These are phyloP conservation scores for Mayamaea pseudoterrestris DNA, from an alignment of 108 stramenopile species.

Conservation along the genomic window DNA sequence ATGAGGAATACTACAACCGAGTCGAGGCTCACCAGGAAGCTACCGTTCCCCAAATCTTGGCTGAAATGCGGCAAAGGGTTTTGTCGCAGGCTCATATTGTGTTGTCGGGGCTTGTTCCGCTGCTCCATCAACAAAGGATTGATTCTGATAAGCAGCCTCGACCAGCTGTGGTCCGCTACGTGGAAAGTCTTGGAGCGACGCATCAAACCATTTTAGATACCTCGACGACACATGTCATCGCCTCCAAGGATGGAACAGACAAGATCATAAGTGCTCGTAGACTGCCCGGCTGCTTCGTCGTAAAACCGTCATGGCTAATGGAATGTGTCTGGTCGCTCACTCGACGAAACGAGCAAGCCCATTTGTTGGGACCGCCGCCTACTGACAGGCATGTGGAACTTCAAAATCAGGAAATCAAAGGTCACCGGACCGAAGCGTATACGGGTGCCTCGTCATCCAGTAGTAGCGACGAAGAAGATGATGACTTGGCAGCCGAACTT, in stretches of 20 bases:
- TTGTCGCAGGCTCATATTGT: conserved; percentile 37
- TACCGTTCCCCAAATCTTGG: conserved; percentile 50
- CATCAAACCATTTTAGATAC: conserved; percentile 30
- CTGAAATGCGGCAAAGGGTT: conserved; percentile 40
- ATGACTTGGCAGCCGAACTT: conserved; percentile 42
- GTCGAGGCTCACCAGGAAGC: conserved; percentile 19
- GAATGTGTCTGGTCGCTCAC: conserved; percentile 72
- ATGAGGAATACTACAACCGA: conserved; percentile 46
- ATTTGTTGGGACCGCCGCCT: conserved; percentile 10
- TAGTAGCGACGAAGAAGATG: conserved; percentile 19
- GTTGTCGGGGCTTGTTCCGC: conserved; percentile 62
- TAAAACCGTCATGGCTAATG: conserved; percentile 67
- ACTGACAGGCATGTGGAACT: not conserved
- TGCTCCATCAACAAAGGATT: conserved; percentile 38
- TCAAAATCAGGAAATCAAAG: not conserved
- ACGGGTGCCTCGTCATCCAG: not conserved
- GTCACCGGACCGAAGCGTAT: not conserved
- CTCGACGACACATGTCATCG: conserved; percentile 57
- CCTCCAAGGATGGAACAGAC: conserved; percentile 69
- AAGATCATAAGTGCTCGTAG: conserved; percentile 50
- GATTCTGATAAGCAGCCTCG: conserved; percentile 14
- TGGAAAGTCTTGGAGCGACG: conserved; percentile 60
- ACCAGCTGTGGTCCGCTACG: conserved; percentile 60
- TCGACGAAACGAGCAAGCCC: conserved; percentile 22
- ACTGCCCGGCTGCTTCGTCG: conserved; percentile 52